Conservation (phyloP, 179 eudicot genomes). For the Kewa caespitosa region DNA sequence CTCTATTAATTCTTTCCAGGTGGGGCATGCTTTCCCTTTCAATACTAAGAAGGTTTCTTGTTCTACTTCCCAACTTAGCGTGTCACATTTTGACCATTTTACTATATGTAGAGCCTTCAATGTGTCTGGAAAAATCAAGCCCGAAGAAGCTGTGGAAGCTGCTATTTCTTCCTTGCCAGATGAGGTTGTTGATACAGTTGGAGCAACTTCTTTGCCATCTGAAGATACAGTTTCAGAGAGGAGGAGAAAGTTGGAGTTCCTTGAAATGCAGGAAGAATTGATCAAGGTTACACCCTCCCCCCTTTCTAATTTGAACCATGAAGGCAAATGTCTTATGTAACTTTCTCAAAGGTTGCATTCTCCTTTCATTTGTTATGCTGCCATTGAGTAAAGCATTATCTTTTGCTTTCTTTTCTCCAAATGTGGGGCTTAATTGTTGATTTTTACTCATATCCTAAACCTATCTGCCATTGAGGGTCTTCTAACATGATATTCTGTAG, state of each 20-base stretch:
- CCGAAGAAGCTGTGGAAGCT: slow-evolving; percentile 76
- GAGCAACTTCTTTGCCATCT: slow-evolving; percentile 67
- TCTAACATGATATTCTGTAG: slow-evolving; percentile 30
- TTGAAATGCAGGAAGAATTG: slow-evolving; percentile 81
- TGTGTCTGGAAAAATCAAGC: slow-evolving; percentile 64
- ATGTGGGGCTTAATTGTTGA: background rate
- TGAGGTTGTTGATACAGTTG: slow-evolving; percentile 83
- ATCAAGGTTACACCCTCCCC: slow-evolving; percentile 53
- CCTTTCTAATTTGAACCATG: background rate
- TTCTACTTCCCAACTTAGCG: slow-evolving; percentile 1
- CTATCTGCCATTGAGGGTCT: slow-evolving; percentile 3
- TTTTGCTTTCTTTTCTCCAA: background rate
- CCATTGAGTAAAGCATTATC: background rate
- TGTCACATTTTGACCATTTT: slow-evolving; percentile 9
- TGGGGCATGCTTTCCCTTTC: slow-evolving; percentile 18
- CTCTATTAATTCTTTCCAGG: slow-evolving; percentile 85
- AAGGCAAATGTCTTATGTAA: background rate
- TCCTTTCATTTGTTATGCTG: background rate
- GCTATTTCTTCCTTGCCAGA: slow-evolving; percentile 85
- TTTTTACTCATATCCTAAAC: background rate
- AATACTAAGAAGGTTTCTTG: background rate
- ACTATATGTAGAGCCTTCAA: slow-evolving; percentile 57
- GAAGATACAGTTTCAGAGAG: slow-evolving; percentile 80
- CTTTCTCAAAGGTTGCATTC: background rate
- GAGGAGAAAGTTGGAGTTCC: slow-evolving; percentile 83